phyloP scores from a whole-genome alignment of 169 alveolate species.

The Fabrea salina region DNA sequence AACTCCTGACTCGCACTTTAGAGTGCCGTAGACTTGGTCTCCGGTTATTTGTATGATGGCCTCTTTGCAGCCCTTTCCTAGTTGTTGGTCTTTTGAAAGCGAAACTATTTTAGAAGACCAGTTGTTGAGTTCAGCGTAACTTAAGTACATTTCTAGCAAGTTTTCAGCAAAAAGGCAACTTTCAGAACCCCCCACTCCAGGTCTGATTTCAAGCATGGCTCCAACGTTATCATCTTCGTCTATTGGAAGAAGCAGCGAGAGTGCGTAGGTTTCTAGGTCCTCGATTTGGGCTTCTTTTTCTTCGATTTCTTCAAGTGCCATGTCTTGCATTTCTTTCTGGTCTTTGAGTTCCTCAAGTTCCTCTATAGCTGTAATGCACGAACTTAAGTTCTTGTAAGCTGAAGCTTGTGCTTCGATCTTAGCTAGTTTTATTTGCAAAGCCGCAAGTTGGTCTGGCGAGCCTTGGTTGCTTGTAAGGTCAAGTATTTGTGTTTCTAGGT shows the following conservation, averaged over 20 bases:
- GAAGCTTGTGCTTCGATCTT: no score
- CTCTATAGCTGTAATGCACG: background rate
- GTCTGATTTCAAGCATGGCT: constrained; percentile 62
- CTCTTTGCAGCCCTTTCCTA: constrained; percentile 63
- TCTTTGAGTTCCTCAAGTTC: background rate
- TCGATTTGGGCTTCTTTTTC: background rate
- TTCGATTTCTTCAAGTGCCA: background rate
- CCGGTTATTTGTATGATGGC: constrained; percentile 73
- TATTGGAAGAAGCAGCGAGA: background rate
- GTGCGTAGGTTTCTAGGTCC: background rate
- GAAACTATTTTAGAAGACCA: constrained; percentile 55
- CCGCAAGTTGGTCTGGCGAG: no score
- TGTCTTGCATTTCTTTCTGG: background rate
- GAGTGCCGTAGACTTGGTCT: constrained; percentile 53
- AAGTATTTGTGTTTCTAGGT: no score
- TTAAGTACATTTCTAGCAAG: constrained; percentile 75
- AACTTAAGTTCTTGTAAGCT: no score
- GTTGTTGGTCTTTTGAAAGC: constrained; percentile 33
- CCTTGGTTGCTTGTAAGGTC: no score
- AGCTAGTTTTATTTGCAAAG: no score
- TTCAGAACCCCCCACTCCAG: constrained; percentile 91
- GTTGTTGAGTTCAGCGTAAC: constrained; percentile 46
- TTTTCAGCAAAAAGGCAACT: constrained; percentile 82
- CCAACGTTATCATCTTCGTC: background rate
- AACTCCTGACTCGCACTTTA: constrained; percentile 80